Evolutionary conservation across 2,329 filamentous ascomycete species (phyloP).

Genomic region (Ophiostoma quercus): DNA sequence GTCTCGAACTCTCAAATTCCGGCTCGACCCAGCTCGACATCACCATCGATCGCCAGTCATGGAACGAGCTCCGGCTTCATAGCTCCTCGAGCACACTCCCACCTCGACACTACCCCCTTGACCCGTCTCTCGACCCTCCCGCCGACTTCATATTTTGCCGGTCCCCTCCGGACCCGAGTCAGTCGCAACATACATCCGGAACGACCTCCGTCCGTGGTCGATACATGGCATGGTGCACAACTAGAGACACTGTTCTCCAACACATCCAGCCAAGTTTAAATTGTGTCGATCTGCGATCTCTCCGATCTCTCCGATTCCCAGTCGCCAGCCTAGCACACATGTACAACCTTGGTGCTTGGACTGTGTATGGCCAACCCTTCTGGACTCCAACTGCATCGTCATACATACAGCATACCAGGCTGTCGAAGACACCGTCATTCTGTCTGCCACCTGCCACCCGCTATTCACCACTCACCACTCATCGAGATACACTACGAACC

Average conservation of each 20-base stretch:
- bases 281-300: neutral
- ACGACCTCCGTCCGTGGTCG: neutral
- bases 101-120: neutral
- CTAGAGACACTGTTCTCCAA: neutral
- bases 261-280: neutral
- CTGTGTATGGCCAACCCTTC: neutral
- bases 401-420: neutral
- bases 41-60: neutral
- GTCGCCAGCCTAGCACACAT: neutral
- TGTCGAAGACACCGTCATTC: neutral
- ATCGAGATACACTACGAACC: neutral
- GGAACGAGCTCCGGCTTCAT: neutral
- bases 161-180: neutral
- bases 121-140: neutral
- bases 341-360: neutral
- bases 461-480: neutral
- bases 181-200: conserved; percentile 4
- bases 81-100: neutral
- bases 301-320: neutral
- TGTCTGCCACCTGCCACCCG: neutral
- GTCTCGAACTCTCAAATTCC: neutral
- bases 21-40: neutral
- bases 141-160: neutral
- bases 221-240: neutral
- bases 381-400: neutral